Percentiles rank a stretch among this genome's conserved stretches.
phyloP scores from a whole-genome alignment of 768 basidiomycete genomes.

The Amyloporia xantha region DNA sequence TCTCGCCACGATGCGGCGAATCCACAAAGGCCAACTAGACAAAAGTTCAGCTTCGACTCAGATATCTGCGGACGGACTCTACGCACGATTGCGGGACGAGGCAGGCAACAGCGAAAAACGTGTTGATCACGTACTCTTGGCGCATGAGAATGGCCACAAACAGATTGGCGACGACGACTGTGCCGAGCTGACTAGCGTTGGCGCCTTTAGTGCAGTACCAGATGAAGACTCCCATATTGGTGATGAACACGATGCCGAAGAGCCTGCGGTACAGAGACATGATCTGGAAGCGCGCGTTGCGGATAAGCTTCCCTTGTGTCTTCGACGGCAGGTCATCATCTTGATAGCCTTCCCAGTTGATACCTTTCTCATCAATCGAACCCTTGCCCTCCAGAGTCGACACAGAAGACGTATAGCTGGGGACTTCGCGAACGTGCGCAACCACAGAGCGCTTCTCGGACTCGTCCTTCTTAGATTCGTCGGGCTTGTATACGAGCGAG shows the following conservation, averaged over 20 bases:
- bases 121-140: constrained; percentile 52
- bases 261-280: constrained; percentile 50
- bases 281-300: constrained; percentile 49
- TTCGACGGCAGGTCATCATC: constrained; percentile 47
- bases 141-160: constrained; percentile 36
- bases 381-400: constrained; percentile 23
- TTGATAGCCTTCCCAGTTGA: constrained; percentile 45
- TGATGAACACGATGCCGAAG: constrained; percentile 45
- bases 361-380: constrained; percentile 21
- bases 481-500: background rate
- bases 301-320: constrained; percentile 37
- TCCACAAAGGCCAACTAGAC: constrained; percentile 47
- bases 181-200: constrained; percentile 27
- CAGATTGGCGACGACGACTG: constrained; percentile 38
- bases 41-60: background rate
- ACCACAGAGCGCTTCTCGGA: background rate
- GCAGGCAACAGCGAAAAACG: constrained; percentile 47
- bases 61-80: constrained; percentile 14
- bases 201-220: constrained; percentile 22
- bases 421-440: background rate
- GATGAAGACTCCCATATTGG: constrained; percentile 45
- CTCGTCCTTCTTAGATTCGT: constrained; percentile 10
- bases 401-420: constrained; percentile 20
- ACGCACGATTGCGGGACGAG: constrained; percentile 42
- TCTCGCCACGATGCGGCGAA: constrained; percentile 46